These are phyloP conservation scores for Periconia sp. DNA, from an alignment of 2,329 filamentous ascomycete species.

Conservation along the genomic window DNA sequence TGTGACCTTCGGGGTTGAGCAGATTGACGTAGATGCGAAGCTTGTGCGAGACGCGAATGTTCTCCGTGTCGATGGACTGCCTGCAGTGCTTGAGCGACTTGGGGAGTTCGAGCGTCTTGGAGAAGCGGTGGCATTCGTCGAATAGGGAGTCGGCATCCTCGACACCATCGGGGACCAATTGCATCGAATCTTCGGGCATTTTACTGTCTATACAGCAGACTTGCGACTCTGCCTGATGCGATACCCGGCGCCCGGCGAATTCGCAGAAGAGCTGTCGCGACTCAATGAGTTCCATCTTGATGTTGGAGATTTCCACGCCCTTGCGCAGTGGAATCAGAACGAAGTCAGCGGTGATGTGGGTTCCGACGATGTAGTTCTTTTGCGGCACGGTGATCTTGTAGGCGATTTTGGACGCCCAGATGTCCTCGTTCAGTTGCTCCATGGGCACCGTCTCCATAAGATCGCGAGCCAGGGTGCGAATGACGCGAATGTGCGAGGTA, in stretches of 20 bases:
- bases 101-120: constrained; percentile 67
- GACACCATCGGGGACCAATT: constrained; percentile 28
- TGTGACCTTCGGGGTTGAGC: constrained; percentile 91
- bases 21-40: constrained; percentile 88
- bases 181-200: constrained; percentile 38
- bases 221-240: constrained; percentile 31
- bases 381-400: constrained; percentile 93
- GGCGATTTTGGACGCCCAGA: constrained; percentile 96
- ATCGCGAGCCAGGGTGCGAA: constrained; percentile 57
- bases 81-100: constrained; percentile 80
- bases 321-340: constrained; percentile 86
- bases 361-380: constrained; percentile 93
- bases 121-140: constrained; percentile 63
- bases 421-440: constrained; percentile 78
- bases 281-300: constrained; percentile 80
- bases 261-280: constrained; percentile 44
- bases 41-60: constrained; percentile 91
- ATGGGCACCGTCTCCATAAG: constrained; percentile 66
- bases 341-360: constrained; percentile 80
- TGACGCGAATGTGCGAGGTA: constrained; percentile 63
- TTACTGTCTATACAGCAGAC: constrained; percentile 37
- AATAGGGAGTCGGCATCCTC: constrained; percentile 43
- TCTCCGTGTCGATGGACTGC: constrained; percentile 84
- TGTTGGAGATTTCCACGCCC: constrained; percentile 80
- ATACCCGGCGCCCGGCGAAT: constrained; percentile 44